Evolutionary conservation across 257 asterid species (phyloP), one percentile per base, ranked within the genome.

Genomic region (Misopates orontium): DNA sequence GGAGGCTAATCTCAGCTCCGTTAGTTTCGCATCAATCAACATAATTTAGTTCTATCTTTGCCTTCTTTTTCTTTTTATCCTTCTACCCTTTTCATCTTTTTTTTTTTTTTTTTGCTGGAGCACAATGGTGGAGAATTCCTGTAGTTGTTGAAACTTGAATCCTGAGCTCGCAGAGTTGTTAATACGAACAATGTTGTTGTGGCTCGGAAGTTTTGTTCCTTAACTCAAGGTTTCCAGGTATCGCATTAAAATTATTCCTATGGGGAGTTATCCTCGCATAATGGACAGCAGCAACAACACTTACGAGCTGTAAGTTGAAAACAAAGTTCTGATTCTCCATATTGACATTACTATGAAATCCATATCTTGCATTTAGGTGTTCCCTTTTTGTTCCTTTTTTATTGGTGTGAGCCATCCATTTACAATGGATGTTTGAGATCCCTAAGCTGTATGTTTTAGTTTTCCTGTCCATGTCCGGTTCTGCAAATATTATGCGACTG

Each of bases 261-360:
- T 94, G 96, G 99, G 99, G 25, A 94, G 99, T 77, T 94, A 94
- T 82, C 97, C 99, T 72, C 96, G 97, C 72, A 86, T 94, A 74
- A 81, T 83, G 89, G 99, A 94, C 84, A 79, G 79, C 75, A 84
- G 78, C 80, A 85, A 88, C 85, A 88, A 80, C 72, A 83, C 93
- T 23, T 94, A 90, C 49, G 97, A 94, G 75, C 93, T 88, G 99
- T 94, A 85, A 88, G 96, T 80, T 55, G 54, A 48, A 64, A 62
- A 70, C 8, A 66, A 18, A 31, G 17, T 23, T 45, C 21, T 63
- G 44, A 53, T 53, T 60, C 17, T 60, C 64, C 31, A 40, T 51
- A 68, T 67, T 63, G 60, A 50, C 55, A 66, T 25, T 31, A 45
- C 55, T 44, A 54, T 32, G 44, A 53, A 56, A 55, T 60, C 64